phyloP scores from a whole-genome alignment of 2,329 filamentous ascomycete species.

The Thermomyces lanuginosus region DNA sequence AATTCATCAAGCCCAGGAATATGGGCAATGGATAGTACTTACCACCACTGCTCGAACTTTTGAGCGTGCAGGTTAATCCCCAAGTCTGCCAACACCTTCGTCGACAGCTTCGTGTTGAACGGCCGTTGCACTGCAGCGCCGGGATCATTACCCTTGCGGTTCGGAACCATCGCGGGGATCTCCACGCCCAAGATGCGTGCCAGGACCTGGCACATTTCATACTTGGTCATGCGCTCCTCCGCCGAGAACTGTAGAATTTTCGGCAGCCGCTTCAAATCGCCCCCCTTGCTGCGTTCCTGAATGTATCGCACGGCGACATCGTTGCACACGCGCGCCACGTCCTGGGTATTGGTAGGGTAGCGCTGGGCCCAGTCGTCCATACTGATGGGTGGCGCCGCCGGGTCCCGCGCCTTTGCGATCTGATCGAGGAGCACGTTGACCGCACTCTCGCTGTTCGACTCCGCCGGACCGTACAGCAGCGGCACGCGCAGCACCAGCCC shows the following conservation, averaged over 20 bases:
- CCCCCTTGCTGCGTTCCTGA: constrained; percentile 26
- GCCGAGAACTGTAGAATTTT: constrained; percentile 68
- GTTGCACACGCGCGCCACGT: constrained; percentile 62
- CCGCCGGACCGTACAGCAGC: constrained; percentile 64
- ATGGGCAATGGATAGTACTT: constrained; percentile 10
- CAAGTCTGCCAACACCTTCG: constrained; percentile 51
- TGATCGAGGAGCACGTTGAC: constrained; percentile 66
- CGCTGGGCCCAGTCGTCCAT: constrained; percentile 79
- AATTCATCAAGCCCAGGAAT: constrained; percentile 1
- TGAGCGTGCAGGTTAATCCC: constrained; percentile 59
- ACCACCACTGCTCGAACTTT: constrained; percentile 71
- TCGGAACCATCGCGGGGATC: constrained; percentile 46
- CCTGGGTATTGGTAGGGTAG: constrained; percentile 79
- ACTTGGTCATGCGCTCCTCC: constrained; percentile 76
- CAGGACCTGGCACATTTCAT: constrained; percentile 66
- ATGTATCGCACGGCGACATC: constrained; percentile 59
- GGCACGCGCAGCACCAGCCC: constrained; percentile 65
- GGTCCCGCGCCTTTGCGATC: constrained; percentile 56
- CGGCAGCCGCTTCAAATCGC: constrained; percentile 43
- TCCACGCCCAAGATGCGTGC: constrained; percentile 64
- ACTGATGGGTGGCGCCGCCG: constrained; percentile 39
- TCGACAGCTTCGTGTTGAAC: constrained; percentile 79
- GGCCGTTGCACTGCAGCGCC: constrained; percentile 59
- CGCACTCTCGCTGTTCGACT: constrained; percentile 58
- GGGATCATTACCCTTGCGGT: constrained; percentile 55